Percentiles rank a stretch among this genome's conserved stretches.
phyloP scores from a whole-genome alignment of 2,329 filamentous ascomycete species.

The Clarireedia sp. region DNA sequence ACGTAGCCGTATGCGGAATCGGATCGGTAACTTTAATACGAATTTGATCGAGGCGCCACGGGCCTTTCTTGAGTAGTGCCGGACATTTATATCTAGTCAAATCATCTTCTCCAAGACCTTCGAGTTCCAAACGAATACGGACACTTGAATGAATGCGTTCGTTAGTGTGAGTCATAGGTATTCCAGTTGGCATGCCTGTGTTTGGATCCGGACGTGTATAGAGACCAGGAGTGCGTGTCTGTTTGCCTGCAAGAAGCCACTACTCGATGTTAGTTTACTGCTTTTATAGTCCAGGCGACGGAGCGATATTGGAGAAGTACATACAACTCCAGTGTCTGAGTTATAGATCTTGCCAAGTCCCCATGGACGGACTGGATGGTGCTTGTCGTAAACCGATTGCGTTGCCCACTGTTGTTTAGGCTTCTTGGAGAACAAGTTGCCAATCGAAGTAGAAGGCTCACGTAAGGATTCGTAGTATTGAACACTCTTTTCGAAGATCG shows the following conservation, averaged over 20 bases:
- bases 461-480: conserved; percentile 24
- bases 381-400: conserved; percentile 39
- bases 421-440: conserved; percentile 14
- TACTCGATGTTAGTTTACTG: neutral
- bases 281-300: no score
- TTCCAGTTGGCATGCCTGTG: conserved; percentile 31
- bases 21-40: conserved; percentile 23
- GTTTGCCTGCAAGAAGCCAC: conserved; percentile 36
- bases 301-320: conserved; percentile 19
- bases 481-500: conserved; percentile 26
- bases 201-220: conserved; percentile 33
- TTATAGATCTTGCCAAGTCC: conserved; percentile 30
- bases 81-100: conserved; percentile 28
- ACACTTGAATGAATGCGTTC: conserved; percentile 33
- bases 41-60: conserved; percentile 21
- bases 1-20: conserved; percentile 30
- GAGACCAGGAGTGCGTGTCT: conserved; percentile 30
- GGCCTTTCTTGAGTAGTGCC: conserved; percentile 29
- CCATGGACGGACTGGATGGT: conserved; percentile 35
- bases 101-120: conserved; percentile 31
- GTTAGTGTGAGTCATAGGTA: conserved; percentile 32
- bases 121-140: conserved; percentile 30
- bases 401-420: conserved; percentile 35
- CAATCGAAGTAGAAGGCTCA: conserved; percentile 11
- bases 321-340: conserved; percentile 21